Evolutionary conservation across 371 early-diverging fungal genomes (phyloP).

Genomic region (Mucor ambiguus): DNA sequence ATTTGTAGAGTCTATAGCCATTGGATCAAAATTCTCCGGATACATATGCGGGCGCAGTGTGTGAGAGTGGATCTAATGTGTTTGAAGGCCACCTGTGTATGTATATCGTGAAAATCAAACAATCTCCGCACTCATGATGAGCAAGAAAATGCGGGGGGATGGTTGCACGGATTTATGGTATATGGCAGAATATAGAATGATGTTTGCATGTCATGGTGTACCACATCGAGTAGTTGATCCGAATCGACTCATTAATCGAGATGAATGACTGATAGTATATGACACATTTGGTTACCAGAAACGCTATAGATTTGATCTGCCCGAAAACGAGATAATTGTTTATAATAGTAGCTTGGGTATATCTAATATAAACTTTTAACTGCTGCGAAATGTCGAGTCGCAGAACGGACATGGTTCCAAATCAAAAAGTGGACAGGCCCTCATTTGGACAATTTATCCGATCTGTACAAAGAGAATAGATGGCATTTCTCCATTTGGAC

Average conservation of each 20-base stretch:
- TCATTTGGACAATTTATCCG: neutral
- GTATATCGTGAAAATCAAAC: neutral
- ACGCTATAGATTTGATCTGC: no score
- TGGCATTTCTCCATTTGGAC: neutral
- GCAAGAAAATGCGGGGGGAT: neutral
- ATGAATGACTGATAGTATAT: no score
- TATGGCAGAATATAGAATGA: neutral
- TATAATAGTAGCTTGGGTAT: no score
- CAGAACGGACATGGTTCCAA: no score
- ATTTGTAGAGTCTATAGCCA: neutral
- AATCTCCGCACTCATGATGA: neutral
- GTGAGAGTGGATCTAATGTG: neutral
- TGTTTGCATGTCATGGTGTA: neutral
- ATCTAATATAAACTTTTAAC: no score
- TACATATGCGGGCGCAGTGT: neutral
- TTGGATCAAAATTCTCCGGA: conserved; percentile 4
- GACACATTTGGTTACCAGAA: no score
- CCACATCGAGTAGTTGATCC: neutral
- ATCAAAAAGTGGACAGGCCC: neutral
- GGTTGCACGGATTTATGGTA: neutral
- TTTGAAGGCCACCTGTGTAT: neutral
- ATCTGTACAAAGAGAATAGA: neutral
- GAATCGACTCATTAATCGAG: neutral
- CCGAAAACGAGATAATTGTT: no score
- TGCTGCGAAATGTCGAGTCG: no score